A percentile compares a stretch with the other conserved stretches of the same genome.
Conservation (phyloP, 2,329 filamentous ascomycete genomes). For the Dothideomycetes sp. region DNA sequence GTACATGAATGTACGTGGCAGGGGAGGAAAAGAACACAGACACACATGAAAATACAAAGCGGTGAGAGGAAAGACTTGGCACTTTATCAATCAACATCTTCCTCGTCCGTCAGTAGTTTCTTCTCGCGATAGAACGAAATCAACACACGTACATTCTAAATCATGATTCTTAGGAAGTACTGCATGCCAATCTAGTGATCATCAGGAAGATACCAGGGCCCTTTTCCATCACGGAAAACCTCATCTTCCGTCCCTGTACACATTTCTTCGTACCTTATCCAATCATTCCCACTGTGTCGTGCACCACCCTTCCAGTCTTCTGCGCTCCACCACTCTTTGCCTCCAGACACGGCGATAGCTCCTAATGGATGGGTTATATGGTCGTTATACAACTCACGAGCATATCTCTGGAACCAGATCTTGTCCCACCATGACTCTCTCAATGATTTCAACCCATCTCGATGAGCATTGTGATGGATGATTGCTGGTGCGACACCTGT, state of each 20-base stretch:
- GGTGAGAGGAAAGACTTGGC: too few species aligned
- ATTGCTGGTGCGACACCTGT: conserved; percentile 14
- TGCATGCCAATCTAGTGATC: conserved; percentile 4
- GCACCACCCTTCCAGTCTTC: conserved; percentile 4
- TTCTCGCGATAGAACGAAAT: too few species aligned
- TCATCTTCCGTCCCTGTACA: not conserved
- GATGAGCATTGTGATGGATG: conserved; percentile 11
- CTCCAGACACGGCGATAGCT: conserved; percentile 29
- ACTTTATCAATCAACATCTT: too few species aligned
- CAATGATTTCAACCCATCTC: conserved; percentile 7
- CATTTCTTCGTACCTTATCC: conserved; percentile 5
- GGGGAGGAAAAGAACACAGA: too few species aligned
- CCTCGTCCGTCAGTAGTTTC: too few species aligned
- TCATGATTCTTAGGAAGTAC: too few species aligned
- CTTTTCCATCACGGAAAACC: conserved; percentile 5
- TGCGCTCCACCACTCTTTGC: conserved; percentile 18
- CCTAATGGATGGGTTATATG: conserved; percentile 11
- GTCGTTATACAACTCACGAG: conserved; percentile 13
- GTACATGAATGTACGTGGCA: too few species aligned
- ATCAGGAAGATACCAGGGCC: conserved; percentile 4
- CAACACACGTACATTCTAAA: too few species aligned
- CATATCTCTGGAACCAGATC: conserved; percentile 13
- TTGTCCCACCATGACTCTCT: conserved; percentile 10
- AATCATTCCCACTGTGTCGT: conserved; percentile 23
- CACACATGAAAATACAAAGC: too few species aligned